Evolutionary conservation across 306 rosid species (phyloP), one percentile per base, ranked within the genome.

Genomic region (Glycine soja): DNA sequence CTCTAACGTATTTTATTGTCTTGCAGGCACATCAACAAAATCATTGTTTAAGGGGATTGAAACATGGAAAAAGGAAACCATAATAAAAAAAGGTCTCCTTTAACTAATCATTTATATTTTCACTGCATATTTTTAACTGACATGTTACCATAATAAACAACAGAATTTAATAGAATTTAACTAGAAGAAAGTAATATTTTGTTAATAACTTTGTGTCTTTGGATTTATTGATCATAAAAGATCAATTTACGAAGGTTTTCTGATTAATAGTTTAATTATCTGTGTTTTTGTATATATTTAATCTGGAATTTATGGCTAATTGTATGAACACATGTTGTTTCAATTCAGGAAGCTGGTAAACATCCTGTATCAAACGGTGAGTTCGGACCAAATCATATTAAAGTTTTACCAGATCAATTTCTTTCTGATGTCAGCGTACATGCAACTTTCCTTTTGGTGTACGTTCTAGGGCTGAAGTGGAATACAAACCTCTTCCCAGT

Each of bases 21-120:
- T 72, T 87, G 51, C 89, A 95, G 98, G 86, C 34, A 90, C 97
- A 8, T 92, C 99, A 36, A 89, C 94, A 2, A 95, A 87, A 77
- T 97, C 99, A 48, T 95, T 95, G 84, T n/a, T 86, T 2, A 95
- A 88, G 85, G 99, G 97, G 7, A 88, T 92, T 69, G 93, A 89
- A 71, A 89, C 97, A 53, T 95, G 99, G 99, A 91, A 92, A 81
- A 92, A 88, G 84, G 97, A 95, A 93, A 92, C 99, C 75, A 73
- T 93, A 40, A 84, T 90, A n/a, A 90, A 91, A 90, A 81, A 89
- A 77, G 93, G 99, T 85, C 72, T 64, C 51, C 16, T 10, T 48
- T 58, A 16, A 24, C 52, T 73, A 43, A 2, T 19, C 62, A 13
- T 8, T 30, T 11, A 3, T 67, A 9, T 62, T 76, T 76, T 38